Evolutionary conservation across 495 filamentous ascomycete species (phyloP).

Genomic region (Extremus antarcticus): DNA sequence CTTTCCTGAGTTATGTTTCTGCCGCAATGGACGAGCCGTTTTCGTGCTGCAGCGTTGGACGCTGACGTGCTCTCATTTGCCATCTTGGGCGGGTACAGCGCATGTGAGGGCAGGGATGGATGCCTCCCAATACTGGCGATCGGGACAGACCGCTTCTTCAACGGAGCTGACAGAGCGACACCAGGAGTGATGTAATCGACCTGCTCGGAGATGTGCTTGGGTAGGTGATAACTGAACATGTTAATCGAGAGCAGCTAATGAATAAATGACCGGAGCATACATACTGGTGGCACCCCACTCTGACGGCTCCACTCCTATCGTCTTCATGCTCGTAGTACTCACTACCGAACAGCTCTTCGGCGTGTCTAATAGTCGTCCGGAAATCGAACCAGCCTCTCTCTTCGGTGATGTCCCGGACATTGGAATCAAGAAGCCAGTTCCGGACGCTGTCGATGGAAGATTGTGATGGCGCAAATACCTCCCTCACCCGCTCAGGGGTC

Average conservation of each 20-base stretch:
- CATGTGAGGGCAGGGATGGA: too few relatives aligned
- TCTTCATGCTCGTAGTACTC: conserved; percentile 13
- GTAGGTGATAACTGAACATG: conserved; percentile 1
- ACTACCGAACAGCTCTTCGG: conserved; percentile 13
- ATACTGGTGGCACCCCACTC: too few relatives aligned
- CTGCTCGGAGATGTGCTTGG: conserved; percentile 7
- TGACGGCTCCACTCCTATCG: too few relatives aligned
- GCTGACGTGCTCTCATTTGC: not conserved
- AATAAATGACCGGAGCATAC: too few relatives aligned
- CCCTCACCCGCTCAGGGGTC: conserved; percentile 6
- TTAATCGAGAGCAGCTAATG: too few relatives aligned
- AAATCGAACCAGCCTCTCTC: conserved; percentile 17
- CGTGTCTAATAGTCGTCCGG: conserved; percentile 2
- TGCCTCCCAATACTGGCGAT: not conserved
- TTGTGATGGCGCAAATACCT: conserved; percentile 2
- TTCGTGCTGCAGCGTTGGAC: too few relatives aligned
- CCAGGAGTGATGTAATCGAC: conserved; percentile 16
- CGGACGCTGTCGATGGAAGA: too few relatives aligned
- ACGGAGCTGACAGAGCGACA: conserved; percentile 3
- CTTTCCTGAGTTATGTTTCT: too few relatives aligned
- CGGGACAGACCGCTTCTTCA: conserved; percentile 4
- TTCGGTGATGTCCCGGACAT: not conserved
- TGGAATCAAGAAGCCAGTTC: conserved; percentile 6
- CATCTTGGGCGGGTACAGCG: too few relatives aligned
- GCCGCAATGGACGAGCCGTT: too few relatives aligned